A percentile compares a stretch with the other conserved stretches of the same genome.
Evolutionary conservation across 192 early-diverging fungal genomes (phyloP).

Genomic region (Pilobolus umbonatus): DNA sequence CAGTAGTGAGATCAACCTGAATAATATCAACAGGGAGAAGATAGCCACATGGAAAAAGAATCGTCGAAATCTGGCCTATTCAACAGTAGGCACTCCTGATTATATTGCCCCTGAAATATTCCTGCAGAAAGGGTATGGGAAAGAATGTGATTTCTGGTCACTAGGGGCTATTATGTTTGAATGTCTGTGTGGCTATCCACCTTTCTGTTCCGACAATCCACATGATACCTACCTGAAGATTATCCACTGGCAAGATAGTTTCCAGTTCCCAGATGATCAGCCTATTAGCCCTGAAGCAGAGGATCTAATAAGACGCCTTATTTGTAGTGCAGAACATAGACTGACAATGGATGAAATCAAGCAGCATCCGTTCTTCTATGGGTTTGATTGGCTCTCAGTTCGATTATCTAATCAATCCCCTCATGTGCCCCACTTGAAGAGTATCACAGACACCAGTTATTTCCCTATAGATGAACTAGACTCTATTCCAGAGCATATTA

Average conservation of each 20-base stretch:
- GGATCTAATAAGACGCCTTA: constrained; percentile 85
- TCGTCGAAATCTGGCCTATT: constrained; percentile 91
- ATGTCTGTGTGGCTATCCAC: constrained; percentile 96
- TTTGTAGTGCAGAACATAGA: constrained; percentile 85
- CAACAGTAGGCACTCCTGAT: constrained; percentile 97
- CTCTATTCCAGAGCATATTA: constrained; percentile 52
- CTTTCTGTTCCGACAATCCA: constrained; percentile 92
- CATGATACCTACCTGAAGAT: constrained; percentile 99
- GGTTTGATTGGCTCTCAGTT: constrained; percentile 87
- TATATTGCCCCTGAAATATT: constrained; percentile 95
- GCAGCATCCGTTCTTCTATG: constrained; percentile 91
- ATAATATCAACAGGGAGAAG: constrained; percentile 86
- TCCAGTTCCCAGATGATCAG: constrained; percentile 92
- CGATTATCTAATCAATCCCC: constrained; percentile 79
- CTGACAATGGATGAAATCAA: constrained; percentile 82
- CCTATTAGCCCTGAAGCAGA: constrained; percentile 88
- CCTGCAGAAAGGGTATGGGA: constrained; percentile 88
- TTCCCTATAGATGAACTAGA: constrained; percentile 95
- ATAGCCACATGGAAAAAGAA: constrained; percentile 99
- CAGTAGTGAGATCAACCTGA: constrained; percentile 74
- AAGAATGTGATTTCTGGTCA: constrained; percentile 99
- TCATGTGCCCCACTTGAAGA: constrained; percentile 84
- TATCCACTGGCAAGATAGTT: constrained; percentile 89
- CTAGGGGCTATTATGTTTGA: constrained; percentile 99
- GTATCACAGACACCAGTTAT: constrained; percentile 97